Base-by-base conservation (phyloP, 2,329 filamentous ascomycete genomes). In the Fusarium bactridioides region DNA sequence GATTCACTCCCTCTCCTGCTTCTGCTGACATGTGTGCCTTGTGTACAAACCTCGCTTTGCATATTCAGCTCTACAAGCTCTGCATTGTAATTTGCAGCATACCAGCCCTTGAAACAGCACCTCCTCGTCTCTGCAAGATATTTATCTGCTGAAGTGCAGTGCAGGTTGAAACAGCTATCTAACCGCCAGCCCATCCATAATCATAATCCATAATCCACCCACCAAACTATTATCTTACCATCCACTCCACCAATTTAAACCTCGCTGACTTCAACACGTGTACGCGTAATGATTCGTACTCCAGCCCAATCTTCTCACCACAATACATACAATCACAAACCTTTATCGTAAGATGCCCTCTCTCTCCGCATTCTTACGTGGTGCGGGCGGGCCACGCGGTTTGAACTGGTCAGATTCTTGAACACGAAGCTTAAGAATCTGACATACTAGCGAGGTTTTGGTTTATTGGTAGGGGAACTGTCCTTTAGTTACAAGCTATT, bases 181-280 rank as follows among this genome's bases (percentile, higher is more conserved):
- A 60, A 62, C 44, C 44, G 27, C 45, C 61, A 53, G 27, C 47
- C 44, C 19, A 33, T 33, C 31, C 31, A 61, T 9, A 10, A 33
- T 33, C 31, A 61, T 10, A 10, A 33, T 33, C 31, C 31, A 61
- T 16, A 10, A 33, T 15, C 29, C 31, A 41, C 12, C 43, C 29
- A 43, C 27, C 21, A 60, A 48, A 29, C 65, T 58, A 64, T 51
- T 58, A 47, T 69, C 64, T 69, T 69, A 69, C 66, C 66, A 69
- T 9, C 66, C 66, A 58, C 45, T 58, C 29, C 37, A 64, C 23
- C 10, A 37, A 16, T 38, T 33, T n/a, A 29, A 45, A 54, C n/a
- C 40, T 68, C 43, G 37, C 29, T 10, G 18, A 13, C 19, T 44
- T 31, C 33, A 21, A 58, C 58, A 69, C 51, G 58, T 59, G 65